Evolutionary conservation across 441 rosid genomes (phyloP).

Genomic region (Codiaeum variegatum): DNA sequence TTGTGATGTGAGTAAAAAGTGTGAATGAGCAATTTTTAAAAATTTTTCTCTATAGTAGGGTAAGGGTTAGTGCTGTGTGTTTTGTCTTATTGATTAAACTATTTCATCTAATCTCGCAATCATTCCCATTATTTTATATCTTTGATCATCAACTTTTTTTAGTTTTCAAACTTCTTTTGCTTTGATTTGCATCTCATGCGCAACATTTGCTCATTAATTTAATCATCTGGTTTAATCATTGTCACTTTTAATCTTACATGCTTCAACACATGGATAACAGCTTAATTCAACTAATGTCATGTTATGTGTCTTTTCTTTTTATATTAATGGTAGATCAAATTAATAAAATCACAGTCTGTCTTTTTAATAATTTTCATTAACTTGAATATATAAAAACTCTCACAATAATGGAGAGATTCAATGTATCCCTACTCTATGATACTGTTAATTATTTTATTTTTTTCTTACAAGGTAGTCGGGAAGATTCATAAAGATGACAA

Average conservation of each 20-base stretch:
- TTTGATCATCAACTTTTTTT: constrained; percentile 10
- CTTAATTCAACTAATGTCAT: constrained; percentile 6
- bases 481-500: no score
- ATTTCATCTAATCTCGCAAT: constrained; percentile 18
- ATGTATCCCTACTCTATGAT: no score
- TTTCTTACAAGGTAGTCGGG: no score
- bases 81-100: constrained; percentile 28
- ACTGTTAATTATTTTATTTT: no score
- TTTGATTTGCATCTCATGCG: constrained; percentile 3
- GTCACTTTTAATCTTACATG: neutral
- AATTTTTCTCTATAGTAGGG: constrained; percentile 2
- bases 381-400: no score
- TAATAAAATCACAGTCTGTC: no score
- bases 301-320: no score
- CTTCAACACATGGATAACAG: constrained; percentile 11
- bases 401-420: no score
- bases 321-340: no score
- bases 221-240: neutral
- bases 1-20: constrained; percentile 26
- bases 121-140: neutral
- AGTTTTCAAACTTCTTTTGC: neutral
- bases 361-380: no score
- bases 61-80: constrained; percentile 20
- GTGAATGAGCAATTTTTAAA: neutral
- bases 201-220: neutral